phyloP scores from a whole-genome alignment of 805 yeast species.

The Candida xiaguanensis region DNA sequence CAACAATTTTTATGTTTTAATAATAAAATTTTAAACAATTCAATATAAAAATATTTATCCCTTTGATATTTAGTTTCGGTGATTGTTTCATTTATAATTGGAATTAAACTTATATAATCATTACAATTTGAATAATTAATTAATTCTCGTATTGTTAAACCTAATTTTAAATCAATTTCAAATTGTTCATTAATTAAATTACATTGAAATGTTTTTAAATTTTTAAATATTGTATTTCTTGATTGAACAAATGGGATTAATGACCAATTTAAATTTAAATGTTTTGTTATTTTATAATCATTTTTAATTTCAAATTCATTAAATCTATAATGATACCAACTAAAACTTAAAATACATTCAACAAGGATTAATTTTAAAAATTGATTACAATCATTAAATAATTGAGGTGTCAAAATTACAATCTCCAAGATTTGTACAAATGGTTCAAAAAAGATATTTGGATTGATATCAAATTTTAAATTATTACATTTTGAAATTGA shows the following conservation, averaged over 20 bases:
- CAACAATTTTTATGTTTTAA: slow-evolving; percentile 30
- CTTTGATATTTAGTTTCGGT: slow-evolving; percentile 16
- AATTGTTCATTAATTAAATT: neutral
- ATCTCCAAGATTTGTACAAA: slow-evolving; percentile 38
- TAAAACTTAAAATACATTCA: slow-evolving; percentile 42
- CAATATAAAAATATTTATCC: slow-evolving; percentile 23
- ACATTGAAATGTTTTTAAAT: slow-evolving; percentile 6
- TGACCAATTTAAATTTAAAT: slow-evolving; percentile 25
- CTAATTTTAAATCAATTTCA: slow-evolving; percentile 14
- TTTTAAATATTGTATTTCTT: slow-evolving; percentile 26
- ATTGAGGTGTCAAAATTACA: slow-evolving; percentile 34
- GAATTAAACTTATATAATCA: slow-evolving; percentile 28
- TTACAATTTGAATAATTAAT: slow-evolving; percentile 18
- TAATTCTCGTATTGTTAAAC: slow-evolving; percentile 13
- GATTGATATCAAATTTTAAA: slow-evolving; percentile 14
- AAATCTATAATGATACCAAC: slow-evolving; percentile 44
- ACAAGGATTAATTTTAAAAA: slow-evolving; percentile 27
- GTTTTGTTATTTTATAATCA: neutral
- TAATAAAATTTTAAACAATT: slow-evolving; percentile 18
- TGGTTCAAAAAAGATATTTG: slow-evolving; percentile 9
- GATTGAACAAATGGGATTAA: slow-evolving; percentile 28
- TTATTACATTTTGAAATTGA: slow-evolving; percentile 21
- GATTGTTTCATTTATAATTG: slow-evolving; percentile 33
- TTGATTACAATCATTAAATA: slow-evolving; percentile 18
- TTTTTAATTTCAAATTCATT: slow-evolving; percentile 2